Base-by-base conservation (phyloP, 345 rosid genomes). In the Trapa bicornis region DNA sequence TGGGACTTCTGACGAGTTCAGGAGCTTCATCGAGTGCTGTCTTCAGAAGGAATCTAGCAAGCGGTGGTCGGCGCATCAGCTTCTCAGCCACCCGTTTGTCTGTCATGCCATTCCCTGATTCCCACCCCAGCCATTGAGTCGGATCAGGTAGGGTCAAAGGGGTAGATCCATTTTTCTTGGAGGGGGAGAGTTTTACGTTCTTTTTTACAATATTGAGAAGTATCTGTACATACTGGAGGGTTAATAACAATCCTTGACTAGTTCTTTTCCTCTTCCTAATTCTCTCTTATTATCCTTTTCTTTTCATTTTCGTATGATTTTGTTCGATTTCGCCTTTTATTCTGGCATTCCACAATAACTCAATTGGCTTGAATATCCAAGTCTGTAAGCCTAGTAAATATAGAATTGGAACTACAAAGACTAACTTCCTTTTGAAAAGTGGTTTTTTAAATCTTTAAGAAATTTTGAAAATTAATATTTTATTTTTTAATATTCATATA, bases 51-150 rank as follows among this genome's bases (percentile, higher is more conserved):
- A 87, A 39, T 80, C 92, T 2, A 80, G 76, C 54, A 79, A 80
- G 72, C 48, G 98, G 77, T 87, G 91, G 96, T 75, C 89, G n/a
- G 88, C 84, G 43, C 15, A 84, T 39, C 83, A 85, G 79, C 84
- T 92, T 10, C 69, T 92, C 63, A 69, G 54, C 9, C 98, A 92
- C 64, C 88, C 93, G 6, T 92, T 92, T 70, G 80, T 87, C 63
- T 64, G 74, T 45, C 63, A 11, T 14, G 13, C 35, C 14, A 50
- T 61, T 32, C 38, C 33, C 4, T 58, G 33, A 32, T 32, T 58
- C 1, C 17, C 39, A 22, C 29, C 29, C 29, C 0, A 22, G 0
- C 57, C 6, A 8, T 41, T 8, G 67, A 48, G 36, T 33, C 67
- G 72, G 67, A 67, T 62, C 37, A 35, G 5, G 37, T 61, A 38